Evolutionary conservation across 2,329 filamentous ascomycete genomes (phyloP).

Genomic region (Sarocladium strictum): DNA sequence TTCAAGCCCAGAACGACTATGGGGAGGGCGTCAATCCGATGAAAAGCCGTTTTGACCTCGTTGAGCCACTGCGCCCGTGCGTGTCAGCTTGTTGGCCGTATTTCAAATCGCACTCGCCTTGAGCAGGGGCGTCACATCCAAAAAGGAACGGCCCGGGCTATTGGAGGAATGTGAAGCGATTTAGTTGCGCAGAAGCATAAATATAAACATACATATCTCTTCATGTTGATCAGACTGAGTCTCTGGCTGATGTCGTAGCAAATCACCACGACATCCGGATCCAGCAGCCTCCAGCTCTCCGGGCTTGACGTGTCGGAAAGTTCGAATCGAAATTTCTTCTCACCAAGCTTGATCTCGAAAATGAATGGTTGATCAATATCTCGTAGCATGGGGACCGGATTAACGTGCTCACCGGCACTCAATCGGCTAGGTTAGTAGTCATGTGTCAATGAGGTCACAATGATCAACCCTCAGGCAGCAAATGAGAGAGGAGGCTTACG

Average conservation of each 20-base stretch:
- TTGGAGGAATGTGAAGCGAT: no score
- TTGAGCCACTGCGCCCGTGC: conserved; percentile 52
- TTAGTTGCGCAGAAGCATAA: no score
- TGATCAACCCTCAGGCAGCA: conserved; percentile 1
- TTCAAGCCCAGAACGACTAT: conserved; percentile 55
- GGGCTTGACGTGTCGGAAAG: conserved; percentile 56
- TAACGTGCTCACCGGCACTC: conserved; percentile 37
- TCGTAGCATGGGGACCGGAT: conserved; percentile 42
- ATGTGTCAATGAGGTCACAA: background rate
- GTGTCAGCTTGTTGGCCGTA: background rate
- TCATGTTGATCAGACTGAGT: conserved; percentile 51
- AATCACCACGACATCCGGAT: conserved; percentile 51
- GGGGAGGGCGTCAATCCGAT: conserved; percentile 41
- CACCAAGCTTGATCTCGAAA: conserved; percentile 43
- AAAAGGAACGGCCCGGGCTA: no score
- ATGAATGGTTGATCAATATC: conserved; percentile 57
- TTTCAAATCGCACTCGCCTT: background rate
- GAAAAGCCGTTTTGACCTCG: conserved; percentile 44
- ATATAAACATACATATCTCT: conserved; percentile 48
- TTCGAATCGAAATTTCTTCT: conserved; percentile 43
- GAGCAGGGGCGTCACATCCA: no score
- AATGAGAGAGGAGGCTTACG: conserved; percentile 40
- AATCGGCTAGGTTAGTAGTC: conserved; percentile 33
- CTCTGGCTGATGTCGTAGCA: conserved; percentile 59
- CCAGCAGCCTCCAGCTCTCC: conserved; percentile 51